Conservation (phyloP, 139 green algal genomes). For the Medakamo hakoo region DNA sequence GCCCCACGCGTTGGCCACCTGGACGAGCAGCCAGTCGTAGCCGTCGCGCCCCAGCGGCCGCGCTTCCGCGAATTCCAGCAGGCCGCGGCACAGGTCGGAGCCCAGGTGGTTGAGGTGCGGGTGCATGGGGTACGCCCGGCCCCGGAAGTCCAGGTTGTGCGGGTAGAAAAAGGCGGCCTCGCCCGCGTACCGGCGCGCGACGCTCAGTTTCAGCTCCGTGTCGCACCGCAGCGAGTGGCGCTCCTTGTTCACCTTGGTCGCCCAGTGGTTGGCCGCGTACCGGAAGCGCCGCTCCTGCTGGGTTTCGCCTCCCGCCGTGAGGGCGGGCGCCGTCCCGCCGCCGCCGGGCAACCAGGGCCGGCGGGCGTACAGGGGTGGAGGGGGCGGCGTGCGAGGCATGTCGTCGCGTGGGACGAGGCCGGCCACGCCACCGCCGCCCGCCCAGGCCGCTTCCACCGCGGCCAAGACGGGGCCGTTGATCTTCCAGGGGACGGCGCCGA, state of each 20-base stretch:
- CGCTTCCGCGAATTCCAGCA: slow-evolving; percentile 67
- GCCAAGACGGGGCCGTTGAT: slow-evolving; percentile 41
- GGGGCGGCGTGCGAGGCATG: slow-evolving; percentile 1
- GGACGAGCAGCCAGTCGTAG: slow-evolving; percentile 61
- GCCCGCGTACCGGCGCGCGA: slow-evolving; percentile 24
- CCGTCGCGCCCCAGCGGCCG: slow-evolving; percentile 54
- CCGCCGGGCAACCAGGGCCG: slow-evolving; percentile 4
- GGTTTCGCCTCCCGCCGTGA: slow-evolving; percentile 4
- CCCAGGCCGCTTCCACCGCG: slow-evolving; percentile 22
- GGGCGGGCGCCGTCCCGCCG: slow-evolving; percentile 3
- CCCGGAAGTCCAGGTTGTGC: slow-evolving; percentile 90
- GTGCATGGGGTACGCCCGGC: slow-evolving; percentile 90
- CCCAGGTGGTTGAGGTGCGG: slow-evolving; percentile 89
- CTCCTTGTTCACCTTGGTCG: slow-evolving; percentile 35
- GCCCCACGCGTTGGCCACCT: slow-evolving; percentile 72
- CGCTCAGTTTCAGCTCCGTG: slow-evolving; percentile 31
- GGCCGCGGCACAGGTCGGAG: slow-evolving; percentile 59
- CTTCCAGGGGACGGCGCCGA: slow-evolving; percentile 49
- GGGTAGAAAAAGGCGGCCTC: slow-evolving; percentile 67
- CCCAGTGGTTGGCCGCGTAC: slow-evolving; percentile 2
- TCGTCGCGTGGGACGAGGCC: slow-evolving; percentile 10
- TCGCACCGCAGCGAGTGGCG: slow-evolving; percentile 42
- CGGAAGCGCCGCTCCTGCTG: slow-evolving; percentile 5
- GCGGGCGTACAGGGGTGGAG: slow-evolving; percentile 2
- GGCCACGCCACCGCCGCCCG: slow-evolving; percentile 14